A percentile compares a stretch with the other conserved stretches of the same genome.
Evolutionary conservation across 2,329 filamentous ascomycete species (phyloP).

Genomic region (Aureobasidium lini): DNA sequence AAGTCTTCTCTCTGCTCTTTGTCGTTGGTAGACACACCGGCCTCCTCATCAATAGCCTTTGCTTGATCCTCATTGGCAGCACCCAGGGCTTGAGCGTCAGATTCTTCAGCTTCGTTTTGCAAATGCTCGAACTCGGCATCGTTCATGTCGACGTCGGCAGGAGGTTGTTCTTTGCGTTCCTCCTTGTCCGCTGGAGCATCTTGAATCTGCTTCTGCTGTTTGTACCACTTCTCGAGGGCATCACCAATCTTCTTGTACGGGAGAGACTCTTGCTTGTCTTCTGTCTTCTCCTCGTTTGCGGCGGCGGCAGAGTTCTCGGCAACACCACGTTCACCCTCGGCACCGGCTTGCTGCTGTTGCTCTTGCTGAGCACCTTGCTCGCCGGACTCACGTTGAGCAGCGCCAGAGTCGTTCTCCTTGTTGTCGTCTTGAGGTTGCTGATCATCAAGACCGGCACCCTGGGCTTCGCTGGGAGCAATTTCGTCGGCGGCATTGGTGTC

Average conservation of each 20-base stretch:
- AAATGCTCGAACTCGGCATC: slow-evolving; percentile 90
- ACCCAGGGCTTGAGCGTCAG: slow-evolving; percentile 88
- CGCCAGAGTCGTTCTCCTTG: slow-evolving; percentile 41
- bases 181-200: slow-evolving; percentile 40
- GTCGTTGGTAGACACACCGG: slow-evolving; percentile 69
- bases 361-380: slow-evolving; percentile 58
- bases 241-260: slow-evolving; percentile 94
- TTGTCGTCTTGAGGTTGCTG: slow-evolving; percentile 55
- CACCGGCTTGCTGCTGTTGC: slow-evolving; percentile 26
- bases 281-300: slow-evolving; percentile 11
- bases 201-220: slow-evolving; percentile 73
- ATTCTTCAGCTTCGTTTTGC: slow-evolving; percentile 68
- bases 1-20: slow-evolving; percentile 25
- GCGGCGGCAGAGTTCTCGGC: slow-evolving; percentile 13
- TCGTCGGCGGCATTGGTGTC: slow-evolving; percentile 18
- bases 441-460: slow-evolving; percentile 53
- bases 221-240: slow-evolving; percentile 85
- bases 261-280: slow-evolving; percentile 34
- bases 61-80: slow-evolving; percentile 82
- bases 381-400: slow-evolving; percentile 57
- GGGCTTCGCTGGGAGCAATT: slow-evolving; percentile 16
- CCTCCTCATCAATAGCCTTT: slow-evolving; percentile 75
- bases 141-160: slow-evolving; percentile 63
- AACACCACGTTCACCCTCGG: slow-evolving; percentile 16
- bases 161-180: slow-evolving; percentile 41